Base-by-base conservation (phyloP, 2,329 filamentous ascomycete genomes). In the Cryphonectria nitschkei region DNA sequence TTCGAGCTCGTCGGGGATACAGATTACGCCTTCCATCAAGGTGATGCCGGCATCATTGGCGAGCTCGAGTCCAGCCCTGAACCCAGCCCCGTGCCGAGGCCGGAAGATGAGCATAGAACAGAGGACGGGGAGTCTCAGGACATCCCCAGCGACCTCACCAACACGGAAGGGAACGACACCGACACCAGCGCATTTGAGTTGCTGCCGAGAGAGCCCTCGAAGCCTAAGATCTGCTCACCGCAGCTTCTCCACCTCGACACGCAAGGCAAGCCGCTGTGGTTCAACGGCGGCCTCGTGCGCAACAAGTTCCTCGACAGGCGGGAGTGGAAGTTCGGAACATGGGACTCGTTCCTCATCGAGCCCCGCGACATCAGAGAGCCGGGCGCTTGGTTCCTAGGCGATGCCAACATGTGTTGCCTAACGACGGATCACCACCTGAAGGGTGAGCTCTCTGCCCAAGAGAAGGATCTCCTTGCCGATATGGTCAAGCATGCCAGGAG, bases 221-320 rank as follows among this genome's bases (percentile, higher is more conserved):
- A 77, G 29, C 78, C 78, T 68, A 81, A 78, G 3, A 81, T 84
- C 65, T 84, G 82, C 74, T 79, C 81, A 0, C 82, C 83, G 1
- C 83, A 85, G 72, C 79, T 84, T 4, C 77, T 84, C 2, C 83
- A 85, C 73, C 77, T 84, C 11, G 82, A 82, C 68, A 63, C 76
- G 9, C 77, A 80, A 16, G 81, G 80, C 34, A 79, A 75, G 67
- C 83, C 83, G 0, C 76, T 84, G 1, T 84, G 83, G 83, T 84
- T 84, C 77, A 85, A 84, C 72, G 83, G 83, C 66, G 84, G 83
- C 80, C 75, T 82, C 19, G 74, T 83, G 8, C 76, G 77, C 54
- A 82, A 81, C 75, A 85, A 84, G 70, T 84, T 81, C 72, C 77
- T 79, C n/a, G 76, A 79, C 29, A 76, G 77, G 56, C 75, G 78